A percentile compares a stretch with the other conserved stretches of the same genome.
phyloP scores from a whole-genome alignment of 1,284 basidiomycete species.

The Ustilago loliicola region DNA sequence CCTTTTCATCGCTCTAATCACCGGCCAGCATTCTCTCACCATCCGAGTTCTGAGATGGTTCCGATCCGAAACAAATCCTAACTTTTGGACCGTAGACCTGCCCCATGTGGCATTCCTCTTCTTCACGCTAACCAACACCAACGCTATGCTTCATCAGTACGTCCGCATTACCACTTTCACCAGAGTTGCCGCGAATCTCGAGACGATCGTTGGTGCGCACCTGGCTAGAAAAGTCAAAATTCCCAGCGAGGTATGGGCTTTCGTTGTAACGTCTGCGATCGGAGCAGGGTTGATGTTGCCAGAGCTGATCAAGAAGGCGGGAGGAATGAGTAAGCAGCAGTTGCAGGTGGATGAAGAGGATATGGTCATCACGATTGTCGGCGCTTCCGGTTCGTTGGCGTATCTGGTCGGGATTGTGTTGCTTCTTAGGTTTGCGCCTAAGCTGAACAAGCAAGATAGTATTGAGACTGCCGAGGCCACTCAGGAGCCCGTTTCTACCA shows the following conservation, averaged over 20 bases:
- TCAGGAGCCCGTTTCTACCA: too few relatives aligned
- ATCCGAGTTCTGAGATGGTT: not conserved
- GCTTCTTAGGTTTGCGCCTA: too few relatives aligned
- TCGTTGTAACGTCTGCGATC: not conserved
- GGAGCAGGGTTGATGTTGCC: not conserved
- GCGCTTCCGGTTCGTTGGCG: too few relatives aligned
- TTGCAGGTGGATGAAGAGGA: not conserved
- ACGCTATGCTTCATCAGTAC: not conserved
- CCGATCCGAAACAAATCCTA: not conserved
- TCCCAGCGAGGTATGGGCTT: not conserved
- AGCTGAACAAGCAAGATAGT: too few relatives aligned
- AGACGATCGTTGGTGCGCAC: too few relatives aligned
- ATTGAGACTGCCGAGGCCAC: too few relatives aligned
- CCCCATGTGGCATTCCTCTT: not conserved
- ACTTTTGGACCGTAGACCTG: not conserved
- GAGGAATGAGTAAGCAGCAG: not conserved
- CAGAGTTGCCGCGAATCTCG: not conserved
- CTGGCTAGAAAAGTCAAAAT: not conserved
- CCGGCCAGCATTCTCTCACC: not conserved
- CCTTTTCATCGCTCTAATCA: not conserved
- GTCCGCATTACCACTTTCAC: not conserved
- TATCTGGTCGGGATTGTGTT: too few relatives aligned
- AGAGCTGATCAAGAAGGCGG: not conserved
- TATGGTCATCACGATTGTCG: too few relatives aligned
- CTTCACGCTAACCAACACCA: not conserved